Evolutionary conservation across 2,329 filamentous ascomycete species (phyloP).

Genomic region (Lizonia empirigonia): DNA sequence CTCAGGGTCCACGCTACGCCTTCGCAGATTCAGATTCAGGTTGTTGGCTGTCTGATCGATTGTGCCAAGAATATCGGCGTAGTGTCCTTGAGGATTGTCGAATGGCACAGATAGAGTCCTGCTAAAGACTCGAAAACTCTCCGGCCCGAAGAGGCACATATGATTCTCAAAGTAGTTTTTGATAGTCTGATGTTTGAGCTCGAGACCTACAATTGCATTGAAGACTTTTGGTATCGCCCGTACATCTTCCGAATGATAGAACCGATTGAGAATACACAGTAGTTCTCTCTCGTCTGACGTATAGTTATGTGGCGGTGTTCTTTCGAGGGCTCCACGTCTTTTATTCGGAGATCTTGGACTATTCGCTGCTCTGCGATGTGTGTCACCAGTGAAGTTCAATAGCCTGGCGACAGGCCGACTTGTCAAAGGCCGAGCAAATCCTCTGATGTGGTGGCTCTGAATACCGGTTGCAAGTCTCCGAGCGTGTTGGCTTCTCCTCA

Average conservation of each 20-base stretch:
- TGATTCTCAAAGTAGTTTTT: conserved; percentile 14
- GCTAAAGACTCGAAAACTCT: conserved; percentile 8
- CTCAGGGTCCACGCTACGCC: neutral
- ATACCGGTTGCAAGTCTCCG: no score
- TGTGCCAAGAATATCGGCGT: neutral
- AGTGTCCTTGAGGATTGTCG: conserved; percentile 10
- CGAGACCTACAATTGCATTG: conserved; percentile 12
- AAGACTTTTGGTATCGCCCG: conserved; percentile 4
- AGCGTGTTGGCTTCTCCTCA: neutral
- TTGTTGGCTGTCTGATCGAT: conserved; percentile 8
- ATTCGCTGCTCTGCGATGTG: no score
- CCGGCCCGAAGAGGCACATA: conserved; percentile 5
- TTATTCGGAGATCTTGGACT: no score
- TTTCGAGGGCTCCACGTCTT: neutral
- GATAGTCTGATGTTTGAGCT: neutral
- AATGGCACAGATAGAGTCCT: conserved; percentile 15
- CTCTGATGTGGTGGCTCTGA: neutral
- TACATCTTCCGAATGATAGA: neutral
- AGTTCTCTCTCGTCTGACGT: conserved; percentile 13
- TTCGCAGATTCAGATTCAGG: neutral
- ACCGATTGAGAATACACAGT: conserved; percentile 13
- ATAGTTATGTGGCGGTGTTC: conserved; percentile 11
- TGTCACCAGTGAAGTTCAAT: neutral
- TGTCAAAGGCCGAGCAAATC: neutral
- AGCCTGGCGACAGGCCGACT: neutral